Conservation (phyloP, 148 eudicot genomes). For the Rhododendron molle region DNA sequence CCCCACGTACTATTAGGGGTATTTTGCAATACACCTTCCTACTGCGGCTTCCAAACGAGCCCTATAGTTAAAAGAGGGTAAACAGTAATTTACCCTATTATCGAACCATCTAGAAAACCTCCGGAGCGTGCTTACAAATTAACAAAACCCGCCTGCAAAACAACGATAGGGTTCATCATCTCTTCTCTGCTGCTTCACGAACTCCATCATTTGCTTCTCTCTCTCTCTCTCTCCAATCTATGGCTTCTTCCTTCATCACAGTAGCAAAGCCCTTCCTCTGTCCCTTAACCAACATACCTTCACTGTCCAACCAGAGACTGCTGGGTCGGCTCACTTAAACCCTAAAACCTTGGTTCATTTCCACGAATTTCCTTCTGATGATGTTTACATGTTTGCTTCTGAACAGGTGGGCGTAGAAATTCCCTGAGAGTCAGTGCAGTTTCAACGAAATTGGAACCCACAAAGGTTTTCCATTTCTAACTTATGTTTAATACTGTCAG, state of each 20-base stretch:
- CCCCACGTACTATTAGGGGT: no score
- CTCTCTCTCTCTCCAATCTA: no score
- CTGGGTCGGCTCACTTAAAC: slow-evolving; percentile 23
- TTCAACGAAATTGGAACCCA: slow-evolving; percentile 57
- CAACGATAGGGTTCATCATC: no score
- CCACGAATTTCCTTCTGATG: not conserved
- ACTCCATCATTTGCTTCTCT: no score
- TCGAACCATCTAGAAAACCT: no score
- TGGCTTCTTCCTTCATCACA: slow-evolving; percentile 40
- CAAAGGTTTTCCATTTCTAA: slow-evolving; percentile 45
- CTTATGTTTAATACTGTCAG: not conserved
- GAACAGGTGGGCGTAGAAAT: slow-evolving; percentile 42
- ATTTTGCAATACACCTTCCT: no score
- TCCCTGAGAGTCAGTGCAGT: slow-evolving; percentile 53
- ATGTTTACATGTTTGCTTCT: not conserved
- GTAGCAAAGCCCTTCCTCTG: slow-evolving; percentile 36
- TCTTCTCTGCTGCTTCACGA: no score
- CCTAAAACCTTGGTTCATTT: not conserved
- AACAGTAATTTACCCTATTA: no score
- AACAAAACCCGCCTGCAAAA: no score
- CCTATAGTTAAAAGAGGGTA: no score
- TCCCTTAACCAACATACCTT: slow-evolving; percentile 17
- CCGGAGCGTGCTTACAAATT: no score
- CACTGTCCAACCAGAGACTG: slow-evolving; percentile 23
- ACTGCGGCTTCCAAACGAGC: no score